These are phyloP conservation scores for Diaporthe citri DNA, from an alignment of 2,329 filamentous ascomycete species.

Conservation along the genomic window DNA sequence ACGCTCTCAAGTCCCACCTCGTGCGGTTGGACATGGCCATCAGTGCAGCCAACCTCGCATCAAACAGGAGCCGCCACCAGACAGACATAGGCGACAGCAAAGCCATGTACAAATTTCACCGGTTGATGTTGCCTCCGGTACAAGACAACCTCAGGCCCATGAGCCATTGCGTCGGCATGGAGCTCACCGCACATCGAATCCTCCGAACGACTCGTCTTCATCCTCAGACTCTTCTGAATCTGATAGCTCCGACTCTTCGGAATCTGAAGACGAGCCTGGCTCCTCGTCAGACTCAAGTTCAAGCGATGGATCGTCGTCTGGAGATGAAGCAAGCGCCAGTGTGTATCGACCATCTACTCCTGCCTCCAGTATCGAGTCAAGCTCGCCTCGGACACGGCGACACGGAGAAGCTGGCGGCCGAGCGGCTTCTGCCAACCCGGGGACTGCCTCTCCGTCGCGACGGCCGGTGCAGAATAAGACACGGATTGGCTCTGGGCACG, in stretches of 20 bases:
- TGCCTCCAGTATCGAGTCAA: constrained; percentile 10
- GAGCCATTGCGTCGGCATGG: neutral
- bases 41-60: neutral
- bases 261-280: neutral
- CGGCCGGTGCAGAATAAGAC: neutral
- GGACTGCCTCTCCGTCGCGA: neutral
- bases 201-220: neutral
- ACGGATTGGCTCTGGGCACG: neutral
- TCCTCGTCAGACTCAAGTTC: neutral
- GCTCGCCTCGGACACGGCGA: neutral
- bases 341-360: neutral
- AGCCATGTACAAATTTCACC: neutral
- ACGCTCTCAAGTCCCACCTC: neutral
- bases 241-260: constrained; percentile 2
- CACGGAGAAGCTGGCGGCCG: neutral
- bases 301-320: constrained; percentile 18
- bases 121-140: neutral
- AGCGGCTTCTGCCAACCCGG: neutral
- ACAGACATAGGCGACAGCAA: neutral
- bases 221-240: neutral
- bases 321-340: constrained; percentile 7
- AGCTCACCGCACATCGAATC: neutral
- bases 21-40: neutral
- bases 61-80: neutral
- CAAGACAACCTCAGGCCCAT: neutral